A percentile compares a stretch with the other conserved stretches of the same genome.
Conservation (phyloP, 2,329 filamentous ascomycete species). For the Alternaria ventricosa region DNA sequence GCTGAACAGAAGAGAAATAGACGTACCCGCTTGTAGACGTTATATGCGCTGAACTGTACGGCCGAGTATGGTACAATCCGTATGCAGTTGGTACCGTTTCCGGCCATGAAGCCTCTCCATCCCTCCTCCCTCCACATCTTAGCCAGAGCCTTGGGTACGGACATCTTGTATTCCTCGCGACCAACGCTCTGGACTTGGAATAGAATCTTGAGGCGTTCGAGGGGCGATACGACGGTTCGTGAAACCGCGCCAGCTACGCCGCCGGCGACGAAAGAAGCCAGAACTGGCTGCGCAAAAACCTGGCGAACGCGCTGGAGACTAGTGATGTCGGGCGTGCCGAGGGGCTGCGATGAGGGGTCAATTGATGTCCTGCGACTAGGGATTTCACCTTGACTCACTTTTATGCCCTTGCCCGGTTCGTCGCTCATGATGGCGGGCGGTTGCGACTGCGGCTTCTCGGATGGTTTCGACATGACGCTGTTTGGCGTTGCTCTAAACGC, state of each 20-base stretch:
- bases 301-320: slow-evolving; percentile 35
- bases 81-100: slow-evolving; percentile 98
- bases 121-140: slow-evolving; percentile 99
- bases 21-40: slow-evolving; percentile 90
- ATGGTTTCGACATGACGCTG: slow-evolving; percentile 27
- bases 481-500: slow-evolving; percentile 11
- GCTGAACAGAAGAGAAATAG: background rate
- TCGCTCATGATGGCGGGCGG: slow-evolving; percentile 27
- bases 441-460: slow-evolving; percentile 26
- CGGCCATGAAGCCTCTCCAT: slow-evolving; percentile 96
- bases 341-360: slow-evolving; percentile 24
- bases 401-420: slow-evolving; percentile 23
- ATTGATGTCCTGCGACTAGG: slow-evolving; percentile 4
- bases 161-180: slow-evolving; percentile 90
- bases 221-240: slow-evolving; percentile 91
- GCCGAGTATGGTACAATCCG: slow-evolving; percentile 98
- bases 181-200: slow-evolving; percentile 93
- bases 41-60: slow-evolving; percentile 98
- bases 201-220: slow-evolving; percentile 96
- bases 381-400: slow-evolving; percentile 27
- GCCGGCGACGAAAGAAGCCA: slow-evolving; percentile 91
- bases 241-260: slow-evolving; percentile 97
- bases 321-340: slow-evolving; percentile 24
- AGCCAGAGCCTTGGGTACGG: slow-evolving; percentile 81
- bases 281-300: slow-evolving; percentile 76